Percentiles rank a stretch among this genome's conserved stretches.
Evolutionary conservation across 306 rosid genomes (phyloP).

Genomic region (Alnus rubra): DNA sequence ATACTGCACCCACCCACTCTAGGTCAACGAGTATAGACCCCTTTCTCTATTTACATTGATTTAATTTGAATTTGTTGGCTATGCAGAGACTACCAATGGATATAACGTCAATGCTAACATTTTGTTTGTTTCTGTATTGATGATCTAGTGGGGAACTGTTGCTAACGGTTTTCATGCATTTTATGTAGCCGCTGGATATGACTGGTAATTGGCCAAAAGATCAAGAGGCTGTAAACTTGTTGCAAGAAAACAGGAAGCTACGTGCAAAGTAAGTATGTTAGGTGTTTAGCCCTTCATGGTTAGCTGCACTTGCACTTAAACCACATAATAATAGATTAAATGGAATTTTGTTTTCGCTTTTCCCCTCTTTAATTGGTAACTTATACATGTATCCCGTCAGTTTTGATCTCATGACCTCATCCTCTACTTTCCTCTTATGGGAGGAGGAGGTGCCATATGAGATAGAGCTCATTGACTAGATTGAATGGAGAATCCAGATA

Average conservation of each 20-base stretch:
- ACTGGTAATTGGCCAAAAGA: constrained; percentile 32
- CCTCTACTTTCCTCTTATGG: not conserved
- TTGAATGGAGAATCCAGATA: not conserved
- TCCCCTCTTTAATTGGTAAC: not conserved
- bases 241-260: constrained; percentile 62
- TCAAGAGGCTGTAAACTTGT: constrained; percentile 47
- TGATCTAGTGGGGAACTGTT: not conserved
- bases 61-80: not conserved
- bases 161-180: constrained; percentile 19
- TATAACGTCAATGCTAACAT: too few relatives aligned
- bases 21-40: constrained; percentile 1
- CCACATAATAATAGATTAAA: not conserved
- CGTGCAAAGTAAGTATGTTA: constrained; percentile 56
- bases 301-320: not conserved
- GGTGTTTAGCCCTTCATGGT: not conserved
- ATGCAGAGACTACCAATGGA: not conserved
- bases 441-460: not conserved
- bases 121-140: not conserved
- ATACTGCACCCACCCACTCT: constrained; percentile 4
- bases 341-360: constrained; percentile 8
- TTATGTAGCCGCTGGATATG: constrained; percentile 37
- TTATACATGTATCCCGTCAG: not conserved
- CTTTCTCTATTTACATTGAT: not conserved
- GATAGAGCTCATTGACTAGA: not conserved
- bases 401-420: not conserved